Evolutionary conservation across 257 asterid genomes (phyloP), one percentile per base, ranked within the genome.

Genomic region (Perilla frutescens): DNA sequence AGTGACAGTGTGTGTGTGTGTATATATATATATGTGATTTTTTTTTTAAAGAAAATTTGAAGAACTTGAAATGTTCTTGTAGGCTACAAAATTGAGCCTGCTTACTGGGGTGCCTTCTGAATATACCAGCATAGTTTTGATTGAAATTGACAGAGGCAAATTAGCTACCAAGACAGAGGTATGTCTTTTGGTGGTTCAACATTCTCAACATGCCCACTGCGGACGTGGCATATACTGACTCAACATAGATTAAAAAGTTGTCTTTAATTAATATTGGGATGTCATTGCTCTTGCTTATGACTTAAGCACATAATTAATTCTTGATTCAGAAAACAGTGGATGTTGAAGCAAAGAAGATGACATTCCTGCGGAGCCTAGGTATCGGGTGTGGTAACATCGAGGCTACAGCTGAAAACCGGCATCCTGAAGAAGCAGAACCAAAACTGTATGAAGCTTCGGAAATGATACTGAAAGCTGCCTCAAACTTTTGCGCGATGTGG

Each of bases 81-180:
- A 93, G 98, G 91, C 81, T 20, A 83, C 81, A 39, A 86, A 78
- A 55, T 12, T 93, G 81, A 91, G 98, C 88, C 72, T 91, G 80
- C 92, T 81, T 39, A 78, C 82, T 3, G 88, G 92, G 39, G 79
- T 91, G 45, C 84, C 92, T 48, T 93, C 96, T 0, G 96, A 93
- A 69, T 88, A 84, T 64, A 89, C 94, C 72, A 83, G 80, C 75
- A 79, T 93, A 82, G 62, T 86, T 77, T 74, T 89, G 41, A 68
- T 81, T 1, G 96, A 85, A 80, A 83, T 69, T 6, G 83, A 71
- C 34, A 82, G 74, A 76, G 75, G 66, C 78, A 87, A 73, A 82
- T 77, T 50, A 68, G 51, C 63, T 53, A 45, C 80, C 78, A 80
- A 82, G 79, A 72, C 80, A 20, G 26, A 20, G 26, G 26, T 20